Evolutionary conservation across 2,329 filamentous ascomycete genomes (phyloP), one percentile per base, ranked within the genome.

Genomic region (Fusarium setosum): DNA sequence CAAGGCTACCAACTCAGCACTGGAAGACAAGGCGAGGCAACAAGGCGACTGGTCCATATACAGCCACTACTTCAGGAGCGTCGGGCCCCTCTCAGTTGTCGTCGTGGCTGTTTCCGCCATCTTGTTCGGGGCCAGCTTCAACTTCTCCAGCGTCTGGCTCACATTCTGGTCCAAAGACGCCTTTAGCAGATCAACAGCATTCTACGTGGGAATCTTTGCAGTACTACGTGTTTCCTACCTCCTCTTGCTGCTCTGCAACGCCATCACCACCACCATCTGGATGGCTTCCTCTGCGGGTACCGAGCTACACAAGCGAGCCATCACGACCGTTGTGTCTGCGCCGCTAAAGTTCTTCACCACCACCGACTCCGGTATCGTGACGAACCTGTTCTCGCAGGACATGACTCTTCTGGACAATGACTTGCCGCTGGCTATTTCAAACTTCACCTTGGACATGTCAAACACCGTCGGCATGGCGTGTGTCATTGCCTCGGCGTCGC

Each of bases 341-440:
- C 79, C 81, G 1, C 58, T 84, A 34, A 65, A 65, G 7, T 82
- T 83, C 60, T 81, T 83, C 48, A 76, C 77, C 1, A 74, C 58
- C 0, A 82, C 78, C 0, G 82, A 84, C 56, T 72, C 73, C 0
- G 82, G 82, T 2, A 66, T 76, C 3, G 73, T 81, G 24, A 79
- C 77, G 6, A 83, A 82, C 20, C 63, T 81, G 6, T 84, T 84
- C 62, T 81, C 79, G 0, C 82, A 84, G 59, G 82, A 84, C 26
- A 71, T 82, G 63, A 76, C 73, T 3, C 70, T 83, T 0, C 69
- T 83, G 5, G 81, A 83, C 34, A 70, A 69, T 2, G 76, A 81
- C 23, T 66, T 83, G 0, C 79, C 80, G 0, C 47, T 72, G 18
- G 57, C 76, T 0, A 47, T 81, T 1, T 61, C 75, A 1, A 80